These are phyloP conservation scores for Geotrichum reessii DNA, from an alignment of 1,139 yeast genomes.

Conservation along the genomic window DNA sequence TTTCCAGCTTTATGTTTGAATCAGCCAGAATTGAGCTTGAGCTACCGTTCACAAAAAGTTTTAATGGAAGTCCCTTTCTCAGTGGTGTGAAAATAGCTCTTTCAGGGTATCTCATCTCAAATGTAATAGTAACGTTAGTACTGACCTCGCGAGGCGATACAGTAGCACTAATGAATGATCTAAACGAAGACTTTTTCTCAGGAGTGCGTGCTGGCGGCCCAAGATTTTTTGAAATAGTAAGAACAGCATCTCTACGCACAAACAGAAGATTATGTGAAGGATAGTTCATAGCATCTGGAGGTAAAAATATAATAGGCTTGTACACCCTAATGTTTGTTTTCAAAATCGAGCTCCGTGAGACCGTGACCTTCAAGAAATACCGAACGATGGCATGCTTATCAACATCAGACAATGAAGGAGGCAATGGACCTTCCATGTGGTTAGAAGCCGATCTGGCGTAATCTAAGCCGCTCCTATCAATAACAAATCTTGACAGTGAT, in stretches of 20 bases:
- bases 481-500: slow-evolving; percentile 39
- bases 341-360: slow-evolving; percentile 47
- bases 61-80: slow-evolving; percentile 25
- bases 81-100: slow-evolving; percentile 26
- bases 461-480: slow-evolving; percentile 33
- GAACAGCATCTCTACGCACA: slow-evolving; percentile 26
- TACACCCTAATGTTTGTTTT: slow-evolving; percentile 44
- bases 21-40: slow-evolving; percentile 12
- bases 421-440: slow-evolving; percentile 46
- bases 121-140: slow-evolving; percentile 20
- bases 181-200: neutral
- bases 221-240: slow-evolving; percentile 1
- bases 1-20: slow-evolving; percentile 22
- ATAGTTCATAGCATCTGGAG: slow-evolving; percentile 41
- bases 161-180: neutral
- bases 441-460: slow-evolving; percentile 26
- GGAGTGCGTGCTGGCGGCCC: neutral
- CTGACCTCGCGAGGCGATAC: neutral
- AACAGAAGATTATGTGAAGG: slow-evolving; percentile 24
- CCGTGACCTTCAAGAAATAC: slow-evolving; percentile 52
- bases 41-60: slow-evolving; percentile 25
- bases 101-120: slow-evolving; percentile 30
- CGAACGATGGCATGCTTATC: slow-evolving; percentile 45
- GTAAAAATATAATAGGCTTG: slow-evolving; percentile 48
- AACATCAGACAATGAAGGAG: slow-evolving; percentile 51